Evolutionary conservation across 352 stramenopile genomes (phyloP).

Genomic region (Phytophthora tentaculata): DNA sequence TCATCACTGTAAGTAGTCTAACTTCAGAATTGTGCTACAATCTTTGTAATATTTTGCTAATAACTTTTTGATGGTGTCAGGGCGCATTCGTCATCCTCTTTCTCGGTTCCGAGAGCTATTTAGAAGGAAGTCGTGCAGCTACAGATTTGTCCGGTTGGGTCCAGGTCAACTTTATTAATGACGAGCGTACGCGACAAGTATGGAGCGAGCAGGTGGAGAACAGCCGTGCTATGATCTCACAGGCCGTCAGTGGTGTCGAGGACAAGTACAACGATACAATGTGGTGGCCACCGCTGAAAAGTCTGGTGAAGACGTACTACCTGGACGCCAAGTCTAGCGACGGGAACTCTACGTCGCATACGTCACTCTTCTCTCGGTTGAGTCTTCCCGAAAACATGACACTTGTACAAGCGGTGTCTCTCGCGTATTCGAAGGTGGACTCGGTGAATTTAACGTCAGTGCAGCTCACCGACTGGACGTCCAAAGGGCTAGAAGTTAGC

Average conservation of each 20-base stretch:
- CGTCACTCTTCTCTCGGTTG: conserved; percentile 58
- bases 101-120: conserved; percentile 83
- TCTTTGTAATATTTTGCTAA: not conserved
- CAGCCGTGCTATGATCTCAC: conserved; percentile 81
- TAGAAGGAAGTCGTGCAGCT: conserved; percentile 85
- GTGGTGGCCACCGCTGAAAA: conserved; percentile 88
- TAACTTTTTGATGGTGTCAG: conserved; percentile 29
- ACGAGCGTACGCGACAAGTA: conserved; percentile 80
- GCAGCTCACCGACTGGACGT: conserved; percentile 87
- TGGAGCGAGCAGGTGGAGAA: conserved; percentile 88
- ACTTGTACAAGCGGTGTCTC: conserved; percentile 68
- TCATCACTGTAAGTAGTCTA: conserved; percentile 60
- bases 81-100: conserved; percentile 85
- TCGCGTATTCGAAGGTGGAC: conserved; percentile 86
- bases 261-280: conserved; percentile 90
- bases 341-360: conserved; percentile 54
- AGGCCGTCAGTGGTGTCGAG: conserved; percentile 80
- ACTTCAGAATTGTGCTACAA: too few species aligned
- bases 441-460: conserved; percentile 87
- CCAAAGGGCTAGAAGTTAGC: conserved; percentile 84
- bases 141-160: conserved; percentile 80
- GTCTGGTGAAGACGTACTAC: conserved; percentile 86
- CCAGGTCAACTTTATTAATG: conserved; percentile 89
- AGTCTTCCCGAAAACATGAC: conserved; percentile 86
- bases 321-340: conserved; percentile 69